Evolutionary conservation across 148 eudicot genomes (phyloP).

Genomic region (Pharnaceum exiguum): DNA sequence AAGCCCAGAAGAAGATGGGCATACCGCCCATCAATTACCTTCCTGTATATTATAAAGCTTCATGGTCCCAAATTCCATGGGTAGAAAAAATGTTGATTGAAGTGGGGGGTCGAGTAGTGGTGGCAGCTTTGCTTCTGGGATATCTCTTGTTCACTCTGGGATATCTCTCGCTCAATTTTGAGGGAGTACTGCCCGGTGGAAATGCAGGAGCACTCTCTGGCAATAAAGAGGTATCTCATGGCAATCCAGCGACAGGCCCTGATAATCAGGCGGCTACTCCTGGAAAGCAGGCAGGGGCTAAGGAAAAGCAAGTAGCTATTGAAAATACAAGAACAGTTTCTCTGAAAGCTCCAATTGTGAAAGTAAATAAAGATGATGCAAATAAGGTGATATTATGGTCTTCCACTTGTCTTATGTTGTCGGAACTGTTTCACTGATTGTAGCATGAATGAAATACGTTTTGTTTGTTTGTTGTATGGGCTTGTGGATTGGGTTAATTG

Average conservation of each 20-base stretch:
- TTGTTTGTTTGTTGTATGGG: too few species aligned
- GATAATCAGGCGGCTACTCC: too few species aligned
- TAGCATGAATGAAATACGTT: too few species aligned
- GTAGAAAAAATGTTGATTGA: too few species aligned
- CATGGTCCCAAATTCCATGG: too few species aligned
- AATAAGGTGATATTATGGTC: slow-evolving; percentile 33
- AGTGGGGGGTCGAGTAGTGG: slow-evolving; percentile 42
- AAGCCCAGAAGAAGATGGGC: slow-evolving; percentile 54
- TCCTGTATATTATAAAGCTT: slow-evolving; percentile 51
- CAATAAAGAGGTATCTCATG: slow-evolving; percentile 48
- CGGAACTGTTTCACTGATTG: too few species aligned
- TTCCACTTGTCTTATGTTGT: not conserved
- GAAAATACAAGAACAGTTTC: too few species aligned
- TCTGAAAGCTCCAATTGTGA: slow-evolving; percentile 48
- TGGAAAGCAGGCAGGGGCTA: too few species aligned
- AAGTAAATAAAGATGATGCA: slow-evolving; percentile 51
- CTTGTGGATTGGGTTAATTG: too few species aligned
- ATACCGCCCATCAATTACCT: slow-evolving; percentile 41
- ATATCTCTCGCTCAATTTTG: slow-evolving; percentile 44
- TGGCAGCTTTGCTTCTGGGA: slow-evolving; percentile 49
- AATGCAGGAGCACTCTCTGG: slow-evolving; percentile 44
- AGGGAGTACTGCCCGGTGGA: slow-evolving; percentile 54
- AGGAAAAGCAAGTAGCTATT: too few species aligned
- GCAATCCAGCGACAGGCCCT: slow-evolving; percentile 52
- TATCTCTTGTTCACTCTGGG: slow-evolving; percentile 45